These are phyloP conservation scores for Curvularia eragrostidis DNA, from an alignment of 2,329 filamentous ascomycete genomes.

Conservation along the genomic window DNA sequence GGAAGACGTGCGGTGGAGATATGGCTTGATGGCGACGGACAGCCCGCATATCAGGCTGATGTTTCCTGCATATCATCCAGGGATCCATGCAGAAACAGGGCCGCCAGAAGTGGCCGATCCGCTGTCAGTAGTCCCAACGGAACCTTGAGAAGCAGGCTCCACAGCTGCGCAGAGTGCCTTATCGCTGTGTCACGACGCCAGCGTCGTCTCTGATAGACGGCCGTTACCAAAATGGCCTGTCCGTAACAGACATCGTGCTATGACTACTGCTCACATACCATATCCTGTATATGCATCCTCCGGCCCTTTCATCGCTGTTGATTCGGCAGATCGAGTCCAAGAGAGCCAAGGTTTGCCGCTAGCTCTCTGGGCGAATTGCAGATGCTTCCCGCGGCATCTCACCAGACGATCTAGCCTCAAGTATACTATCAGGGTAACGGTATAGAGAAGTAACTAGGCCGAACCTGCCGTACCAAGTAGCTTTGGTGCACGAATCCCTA, in stretches of 20 bases:
- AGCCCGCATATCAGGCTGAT: conserved; percentile 47
- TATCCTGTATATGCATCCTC: conserved; percentile 29
- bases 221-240: conserved; percentile 22
- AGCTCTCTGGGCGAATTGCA: conserved; percentile 24
- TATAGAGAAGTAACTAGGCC: conserved; percentile 46
- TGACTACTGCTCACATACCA: conserved; percentile 31
- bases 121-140: conserved; percentile 30
- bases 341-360: conserved; percentile 23
- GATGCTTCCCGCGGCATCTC: conserved; percentile 31
- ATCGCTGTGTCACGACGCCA: conserved; percentile 48
- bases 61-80: conserved; percentile 32
- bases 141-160: conserved; percentile 28
- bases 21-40: conserved; percentile 23
- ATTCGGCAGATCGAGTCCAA: conserved; percentile 43
- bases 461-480: conserved; percentile 39
- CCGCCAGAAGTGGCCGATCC: conserved; percentile 32
- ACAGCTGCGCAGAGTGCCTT: conserved; percentile 41
- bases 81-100: conserved; percentile 33
- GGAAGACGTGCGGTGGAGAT: conserved; percentile 23
- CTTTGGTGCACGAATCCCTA: conserved; percentile 40
- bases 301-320: conserved; percentile 34
- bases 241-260: conserved; percentile 32
- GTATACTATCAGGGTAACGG: conserved; percentile 40
- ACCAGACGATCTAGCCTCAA: conserved; percentile 45
- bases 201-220: conserved; percentile 38